Base-by-base conservation (phyloP, 2,329 filamentous ascomycete genomes). In the Hypocrella siamensis region DNA sequence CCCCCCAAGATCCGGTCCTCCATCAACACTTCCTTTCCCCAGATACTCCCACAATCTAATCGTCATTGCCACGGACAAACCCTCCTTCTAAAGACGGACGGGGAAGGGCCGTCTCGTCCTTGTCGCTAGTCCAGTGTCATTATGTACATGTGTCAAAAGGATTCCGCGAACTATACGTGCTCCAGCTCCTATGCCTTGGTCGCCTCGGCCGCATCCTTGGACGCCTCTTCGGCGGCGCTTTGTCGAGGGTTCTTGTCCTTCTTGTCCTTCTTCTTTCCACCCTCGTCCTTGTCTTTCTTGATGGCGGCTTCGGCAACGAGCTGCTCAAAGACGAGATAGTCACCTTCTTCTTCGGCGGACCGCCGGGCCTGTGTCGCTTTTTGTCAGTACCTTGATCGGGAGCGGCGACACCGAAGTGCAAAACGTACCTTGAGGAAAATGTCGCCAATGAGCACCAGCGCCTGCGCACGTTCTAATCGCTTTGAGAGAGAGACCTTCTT, bases 281-380 rank as follows among this genome's bases (percentile, higher is more conserved):
- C 79, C 35, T 81, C 73, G 47, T 88, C 79, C 53, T 84, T 76
- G 48, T 90, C 84, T 59, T 94, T 93, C 70, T 96, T 96, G 33
- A 85, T 79, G 35, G 86, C 85, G 4, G 88, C 88, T 53, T 98
- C 90, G 31, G 90, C 86, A 56, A 98, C 93, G 34, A 98, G 75
- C 57, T 96, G 85, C 55, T 98, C 90, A 45, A 98, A 98, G 12
- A 88, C 86, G 73, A 98, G 92, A 58, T 93, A 96, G 48, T 96
- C 90, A 41, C 90, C 88, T 57, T 98, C 90, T 61, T 98, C 90
- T 41, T 98, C 90, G 26, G 88, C 79, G 33, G 88, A 79, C 39
- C 90, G 77, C 53, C 80, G 70, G 26, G 88, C 83, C 86, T 94
- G 42, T 7, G 30, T 29, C 2, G 8, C 12, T 32, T 21, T 17